Conservation (phyloP, 495 filamentous ascomycete species). For the Tuber brumale region DNA sequence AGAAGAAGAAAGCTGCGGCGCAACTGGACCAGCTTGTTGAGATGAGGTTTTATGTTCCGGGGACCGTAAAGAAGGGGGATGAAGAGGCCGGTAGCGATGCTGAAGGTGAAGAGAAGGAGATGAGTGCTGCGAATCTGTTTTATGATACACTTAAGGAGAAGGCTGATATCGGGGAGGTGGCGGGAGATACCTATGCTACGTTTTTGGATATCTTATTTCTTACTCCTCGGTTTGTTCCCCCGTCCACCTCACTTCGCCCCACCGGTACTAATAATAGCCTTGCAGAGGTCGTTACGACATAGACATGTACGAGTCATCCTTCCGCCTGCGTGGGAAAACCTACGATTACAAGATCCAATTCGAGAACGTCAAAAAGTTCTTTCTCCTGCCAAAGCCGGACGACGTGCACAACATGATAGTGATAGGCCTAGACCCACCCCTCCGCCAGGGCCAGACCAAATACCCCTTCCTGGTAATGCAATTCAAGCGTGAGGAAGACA, state of each 20-base stretch:
- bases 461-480: conserved; percentile 99
- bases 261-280: conserved; percentile 8
- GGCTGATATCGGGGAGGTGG: conserved; percentile 97
- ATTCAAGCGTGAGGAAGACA: conserved; percentile 95
- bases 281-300: conserved; percentile 96
- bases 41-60: conserved; percentile 98
- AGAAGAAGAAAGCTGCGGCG: conserved; percentile 80
- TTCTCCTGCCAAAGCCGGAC: conserved; percentile 94
- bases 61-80: conserved; percentile 72
- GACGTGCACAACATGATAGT: conserved; percentile 91
- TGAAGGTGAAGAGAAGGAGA: conserved; percentile 67
- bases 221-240: conserved; percentile 71
- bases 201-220: conserved; percentile 97
- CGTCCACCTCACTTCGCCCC: background rate
- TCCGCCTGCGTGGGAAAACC: conserved; percentile 95
- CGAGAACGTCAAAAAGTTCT: conserved; percentile 95
- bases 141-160: conserved; percentile 98
- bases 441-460: conserved; percentile 94
- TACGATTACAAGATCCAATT: conserved; percentile 99
- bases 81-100: conserved; percentile 64
- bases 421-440: conserved; percentile 88
- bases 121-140: conserved; percentile 89
- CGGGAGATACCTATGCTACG: conserved; percentile 92
- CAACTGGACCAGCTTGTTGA: conserved; percentile 90
- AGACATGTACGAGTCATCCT: conserved; percentile 98